Evolutionary conservation across 2,329 filamentous ascomycete species (phyloP).

Genomic region (Claviceps sp.): DNA sequence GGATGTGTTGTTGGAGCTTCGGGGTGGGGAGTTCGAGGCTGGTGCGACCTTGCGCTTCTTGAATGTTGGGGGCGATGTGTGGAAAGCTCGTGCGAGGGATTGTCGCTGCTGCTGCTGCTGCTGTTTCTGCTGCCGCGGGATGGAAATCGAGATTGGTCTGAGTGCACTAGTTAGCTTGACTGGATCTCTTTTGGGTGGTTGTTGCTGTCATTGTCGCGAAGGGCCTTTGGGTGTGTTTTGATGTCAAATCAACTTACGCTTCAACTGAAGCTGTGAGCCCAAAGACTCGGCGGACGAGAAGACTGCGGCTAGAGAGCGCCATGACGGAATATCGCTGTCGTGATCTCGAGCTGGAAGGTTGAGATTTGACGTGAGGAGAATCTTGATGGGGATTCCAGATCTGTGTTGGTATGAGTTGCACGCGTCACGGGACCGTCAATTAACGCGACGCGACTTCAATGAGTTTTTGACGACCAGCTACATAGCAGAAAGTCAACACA

Average conservation of each 20-base stretch:
- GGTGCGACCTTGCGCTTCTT: conserved; percentile 27
- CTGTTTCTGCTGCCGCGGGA: background rate
- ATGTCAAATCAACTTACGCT: conserved; percentile 9
- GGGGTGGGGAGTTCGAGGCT: conserved; percentile 17
- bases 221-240: background rate
- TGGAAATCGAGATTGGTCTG: background rate
- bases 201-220: background rate
- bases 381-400: background rate
- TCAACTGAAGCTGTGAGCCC: conserved; percentile 8
- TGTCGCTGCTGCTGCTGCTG: background rate
- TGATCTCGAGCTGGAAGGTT: background rate
- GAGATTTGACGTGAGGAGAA: background rate
- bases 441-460: too few species aligned
- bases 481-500: too few species aligned
- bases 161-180: too few species aligned
- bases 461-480: too few species aligned
- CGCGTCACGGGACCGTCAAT: too few species aligned
- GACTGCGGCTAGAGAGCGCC: background rate
- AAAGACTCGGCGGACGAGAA: conserved; percentile 1
- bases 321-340: background rate
- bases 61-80: conserved; percentile 14
- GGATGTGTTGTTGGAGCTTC: conserved; percentile 8
- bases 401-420: too few species aligned
- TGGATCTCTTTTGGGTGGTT: background rate
- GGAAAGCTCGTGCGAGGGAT: conserved; percentile 12